phyloP scores from a whole-genome alignment of 805 yeast genomes.

The Ogataea zsoltii region DNA sequence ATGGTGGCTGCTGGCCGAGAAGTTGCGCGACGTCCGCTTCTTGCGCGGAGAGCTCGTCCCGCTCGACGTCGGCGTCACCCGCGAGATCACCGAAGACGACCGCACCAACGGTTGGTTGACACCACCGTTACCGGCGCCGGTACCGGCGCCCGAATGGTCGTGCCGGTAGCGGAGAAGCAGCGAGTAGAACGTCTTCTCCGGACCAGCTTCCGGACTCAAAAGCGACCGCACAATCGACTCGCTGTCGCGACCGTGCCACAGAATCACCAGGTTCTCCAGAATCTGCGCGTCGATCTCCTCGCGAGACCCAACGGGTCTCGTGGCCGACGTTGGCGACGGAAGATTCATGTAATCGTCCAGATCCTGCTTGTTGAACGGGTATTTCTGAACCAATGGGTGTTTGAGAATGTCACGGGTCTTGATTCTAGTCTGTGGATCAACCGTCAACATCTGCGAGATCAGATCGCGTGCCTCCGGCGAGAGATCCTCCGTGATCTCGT shows the following conservation, averaged over 20 bases:
- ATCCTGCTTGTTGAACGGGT: constrained; percentile 49
- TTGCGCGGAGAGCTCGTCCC: constrained; percentile 32
- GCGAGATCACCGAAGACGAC: constrained; percentile 33
- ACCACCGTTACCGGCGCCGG: no score
- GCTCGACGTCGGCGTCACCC: constrained; percentile 29
- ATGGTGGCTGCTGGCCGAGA: constrained; percentile 47
- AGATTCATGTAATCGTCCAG: constrained; percentile 37
- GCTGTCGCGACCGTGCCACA: constrained; percentile 57
- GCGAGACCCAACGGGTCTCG: constrained; percentile 47
- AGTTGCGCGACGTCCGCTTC: constrained; percentile 40
- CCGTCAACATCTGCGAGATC: constrained; percentile 75
- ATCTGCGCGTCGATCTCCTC: constrained; percentile 54
- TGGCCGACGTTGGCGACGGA: constrained; percentile 58
- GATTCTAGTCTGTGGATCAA: constrained; percentile 80
- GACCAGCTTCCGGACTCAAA: constrained; percentile 30
- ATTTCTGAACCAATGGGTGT: constrained; percentile 82
- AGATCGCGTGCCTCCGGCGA: constrained; percentile 86
- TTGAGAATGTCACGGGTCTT: constrained; percentile 70
- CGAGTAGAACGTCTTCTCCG: constrained; percentile 41
- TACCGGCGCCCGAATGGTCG: constrained; percentile 34
- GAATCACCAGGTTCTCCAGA: constrained; percentile 52
- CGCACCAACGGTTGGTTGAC: constrained; percentile 28
- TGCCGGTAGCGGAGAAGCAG: constrained; percentile 38
- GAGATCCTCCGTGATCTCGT: constrained; percentile 76
- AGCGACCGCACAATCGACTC: constrained; percentile 33